Base-by-base conservation (phyloP, 306 rosid species). In the Quercus suber region DNA sequence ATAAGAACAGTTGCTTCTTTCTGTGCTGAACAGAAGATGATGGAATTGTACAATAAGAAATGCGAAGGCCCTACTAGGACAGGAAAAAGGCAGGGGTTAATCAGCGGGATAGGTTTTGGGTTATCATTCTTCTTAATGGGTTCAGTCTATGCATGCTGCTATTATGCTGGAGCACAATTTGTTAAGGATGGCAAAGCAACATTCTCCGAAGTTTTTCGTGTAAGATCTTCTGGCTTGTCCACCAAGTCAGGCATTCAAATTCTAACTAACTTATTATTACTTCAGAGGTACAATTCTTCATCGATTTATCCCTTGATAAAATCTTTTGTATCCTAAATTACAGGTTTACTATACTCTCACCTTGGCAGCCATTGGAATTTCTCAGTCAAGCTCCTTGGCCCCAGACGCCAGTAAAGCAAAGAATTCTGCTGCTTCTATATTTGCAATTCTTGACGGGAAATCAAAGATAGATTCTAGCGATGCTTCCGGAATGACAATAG, bases 11-110 rank as follows among this genome's bases (percentile, higher is more conserved):
- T 93, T 76, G 88, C 98, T 15, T 81, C 97, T 65, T 91, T 91
- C 82, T 88, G 98, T 87, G 98, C 98, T 5, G 93, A 93, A 82
- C 93, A 90, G 80, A 91, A 90, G 82, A 90, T 93, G 85, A 89
- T 90, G 89, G 83, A 86, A 53, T 60, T 89, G 60, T 90, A 89
- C 87, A 78, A 73, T 27, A 89, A 82, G 84, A 92, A 89, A 86
- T 92, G 96, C 78, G 81, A 87, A 75, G 92, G 87, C 41, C 96
- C 97, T 49, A 76, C 85, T 25, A 79, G 79, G 61, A 69, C 88
- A 31, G 93, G 97, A 30, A 84, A 83, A 76, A 83, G 90, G 73
- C 92, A 74, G 49, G 96, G 91, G 51, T 69, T 90, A 51, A 81
- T 89, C 51, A 90, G 89, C 12, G 97, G 93, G 35, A 60, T 60